Evolutionary conservation across 495 filamentous ascomycete species (phyloP).

Genomic region (Physcia stellaris): DNA sequence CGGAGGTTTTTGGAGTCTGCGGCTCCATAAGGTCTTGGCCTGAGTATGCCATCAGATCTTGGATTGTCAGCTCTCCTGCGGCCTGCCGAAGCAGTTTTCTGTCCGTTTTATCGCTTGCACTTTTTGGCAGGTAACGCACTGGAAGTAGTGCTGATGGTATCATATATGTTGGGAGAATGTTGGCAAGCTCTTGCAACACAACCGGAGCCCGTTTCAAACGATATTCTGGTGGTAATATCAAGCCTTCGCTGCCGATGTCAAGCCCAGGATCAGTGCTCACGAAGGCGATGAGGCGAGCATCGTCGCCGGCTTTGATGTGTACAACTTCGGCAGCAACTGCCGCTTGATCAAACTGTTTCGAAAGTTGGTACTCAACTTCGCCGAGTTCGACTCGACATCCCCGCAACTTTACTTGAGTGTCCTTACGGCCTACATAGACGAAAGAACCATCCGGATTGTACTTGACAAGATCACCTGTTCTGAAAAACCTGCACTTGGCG

Average conservation of each 20-base stretch:
- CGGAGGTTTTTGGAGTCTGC: no score
- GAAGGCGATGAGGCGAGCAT: not conserved
- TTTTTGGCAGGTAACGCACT: slow-evolving; percentile 37
- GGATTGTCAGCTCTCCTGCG: no score
- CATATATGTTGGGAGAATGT: slow-evolving; percentile 42
- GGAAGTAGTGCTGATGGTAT: slow-evolving; percentile 51
- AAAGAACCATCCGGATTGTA: slow-evolving; percentile 24
- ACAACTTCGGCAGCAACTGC: not conserved
- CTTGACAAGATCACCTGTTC: slow-evolving; percentile 33
- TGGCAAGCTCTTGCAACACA: no score
- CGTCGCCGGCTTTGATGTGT: not conserved
- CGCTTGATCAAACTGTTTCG: slow-evolving; percentile 10
- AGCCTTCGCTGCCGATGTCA: no score
- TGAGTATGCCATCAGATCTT: no score
- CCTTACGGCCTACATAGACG: slow-evolving; percentile 31
- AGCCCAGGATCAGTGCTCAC: no score
- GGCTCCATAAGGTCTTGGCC: no score
- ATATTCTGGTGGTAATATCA: no score
- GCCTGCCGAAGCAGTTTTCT: slow-evolving; percentile 36
- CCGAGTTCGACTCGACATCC: slow-evolving; percentile 37
- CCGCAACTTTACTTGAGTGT: slow-evolving; percentile 36
- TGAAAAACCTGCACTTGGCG: slow-evolving; percentile 27
- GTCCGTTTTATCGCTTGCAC: slow-evolving; percentile 47
- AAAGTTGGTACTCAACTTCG: slow-evolving; percentile 34
- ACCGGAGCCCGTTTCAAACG: no score